These are phyloP conservation scores for Malus sieversii DNA, from an alignment of 306 rosid genomes.

Conservation along the genomic window DNA sequence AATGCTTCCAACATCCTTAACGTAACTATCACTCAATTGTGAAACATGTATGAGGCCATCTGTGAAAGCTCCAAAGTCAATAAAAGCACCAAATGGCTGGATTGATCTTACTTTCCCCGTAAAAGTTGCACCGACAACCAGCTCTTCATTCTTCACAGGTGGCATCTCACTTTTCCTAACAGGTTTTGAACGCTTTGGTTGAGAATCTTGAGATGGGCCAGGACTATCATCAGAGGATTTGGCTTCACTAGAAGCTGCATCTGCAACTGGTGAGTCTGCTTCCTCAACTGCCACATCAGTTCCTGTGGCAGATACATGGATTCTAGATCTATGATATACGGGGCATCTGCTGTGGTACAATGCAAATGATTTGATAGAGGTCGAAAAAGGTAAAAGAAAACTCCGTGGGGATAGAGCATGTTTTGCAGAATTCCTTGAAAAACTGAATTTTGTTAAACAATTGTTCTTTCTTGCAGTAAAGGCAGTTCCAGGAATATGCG, in stretches of 20 bases:
- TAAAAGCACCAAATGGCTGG: slow-evolving; percentile 93
- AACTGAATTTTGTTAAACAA: slow-evolving; percentile 43
- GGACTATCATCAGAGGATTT: slow-evolving; percentile 34
- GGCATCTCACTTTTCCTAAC: slow-evolving; percentile 88
- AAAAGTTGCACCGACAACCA: slow-evolving; percentile 78
- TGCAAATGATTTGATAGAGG: slow-evolving; percentile 44
- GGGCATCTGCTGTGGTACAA: slow-evolving; percentile 31
- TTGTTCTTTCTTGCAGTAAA: slow-evolving; percentile 45
- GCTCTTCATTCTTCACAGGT: slow-evolving; percentile 72
- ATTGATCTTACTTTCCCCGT: slow-evolving; percentile 89
- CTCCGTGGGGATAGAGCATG: slow-evolving; percentile 37
- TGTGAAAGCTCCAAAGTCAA: slow-evolving; percentile 94
- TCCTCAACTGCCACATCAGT: slow-evolving; percentile 73
- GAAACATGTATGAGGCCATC: slow-evolving; percentile 98
- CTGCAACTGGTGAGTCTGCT: slow-evolving; percentile 42
- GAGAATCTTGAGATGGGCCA: slow-evolving; percentile 17
- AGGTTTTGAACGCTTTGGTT: slow-evolving; percentile 50
- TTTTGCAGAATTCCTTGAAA: slow-evolving; percentile 42
- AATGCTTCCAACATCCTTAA: slow-evolving; percentile 75
- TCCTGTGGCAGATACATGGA: slow-evolving; percentile 54
- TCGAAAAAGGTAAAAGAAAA: slow-evolving; percentile 47
- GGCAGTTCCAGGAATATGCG: slow-evolving; percentile 58
- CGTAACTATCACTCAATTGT: slow-evolving; percentile 72
- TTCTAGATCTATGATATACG: slow-evolving; percentile 41
- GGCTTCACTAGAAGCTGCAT: slow-evolving; percentile 38